Conservation (phyloP, 257 asterid genomes). For the Primulina eburnea region DNA sequence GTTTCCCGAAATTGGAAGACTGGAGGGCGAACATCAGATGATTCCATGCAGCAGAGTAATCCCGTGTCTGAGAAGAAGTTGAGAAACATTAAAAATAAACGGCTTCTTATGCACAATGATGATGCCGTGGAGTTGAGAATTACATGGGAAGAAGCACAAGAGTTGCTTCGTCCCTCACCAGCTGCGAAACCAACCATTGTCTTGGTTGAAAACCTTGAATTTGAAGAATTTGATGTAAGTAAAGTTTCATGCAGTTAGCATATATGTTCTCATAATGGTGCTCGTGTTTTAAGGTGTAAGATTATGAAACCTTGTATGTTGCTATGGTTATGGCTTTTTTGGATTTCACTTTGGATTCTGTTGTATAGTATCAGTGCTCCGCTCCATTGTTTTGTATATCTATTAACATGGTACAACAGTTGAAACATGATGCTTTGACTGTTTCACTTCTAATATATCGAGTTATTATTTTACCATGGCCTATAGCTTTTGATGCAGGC, state of each 20-base stretch:
- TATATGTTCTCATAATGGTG: neutral
- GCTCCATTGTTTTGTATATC: neutral
- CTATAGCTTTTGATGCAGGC: neutral
- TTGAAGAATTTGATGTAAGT: conserved; percentile 81
- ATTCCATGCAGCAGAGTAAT: conserved; percentile 38
- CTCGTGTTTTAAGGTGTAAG: neutral
- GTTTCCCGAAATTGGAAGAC: conserved; percentile 38
- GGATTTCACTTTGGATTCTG: conserved; percentile 13
- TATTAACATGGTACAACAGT: neutral
- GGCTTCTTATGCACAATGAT: conserved; percentile 77
- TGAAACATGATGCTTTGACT: neutral
- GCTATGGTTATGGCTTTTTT: neutral
- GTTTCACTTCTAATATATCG: neutral
- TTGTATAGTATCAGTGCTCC: neutral
- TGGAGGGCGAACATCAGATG: conserved; percentile 57
- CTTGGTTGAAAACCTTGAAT: conserved; percentile 62
- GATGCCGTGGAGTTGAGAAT: conserved; percentile 75
- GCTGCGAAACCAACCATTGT: conserved; percentile 51
- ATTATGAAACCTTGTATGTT: neutral
- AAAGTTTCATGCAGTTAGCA: conserved; percentile 15
- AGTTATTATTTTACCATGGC: neutral
- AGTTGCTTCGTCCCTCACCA: conserved; percentile 78
- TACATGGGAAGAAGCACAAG: conserved; percentile 98
- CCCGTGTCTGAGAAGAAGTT: conserved; percentile 58
- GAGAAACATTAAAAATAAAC: conserved; percentile 79